phyloP scores from a whole-genome alignment of 805 yeast genomes.

The Zygoascus bituminiphila region DNA sequence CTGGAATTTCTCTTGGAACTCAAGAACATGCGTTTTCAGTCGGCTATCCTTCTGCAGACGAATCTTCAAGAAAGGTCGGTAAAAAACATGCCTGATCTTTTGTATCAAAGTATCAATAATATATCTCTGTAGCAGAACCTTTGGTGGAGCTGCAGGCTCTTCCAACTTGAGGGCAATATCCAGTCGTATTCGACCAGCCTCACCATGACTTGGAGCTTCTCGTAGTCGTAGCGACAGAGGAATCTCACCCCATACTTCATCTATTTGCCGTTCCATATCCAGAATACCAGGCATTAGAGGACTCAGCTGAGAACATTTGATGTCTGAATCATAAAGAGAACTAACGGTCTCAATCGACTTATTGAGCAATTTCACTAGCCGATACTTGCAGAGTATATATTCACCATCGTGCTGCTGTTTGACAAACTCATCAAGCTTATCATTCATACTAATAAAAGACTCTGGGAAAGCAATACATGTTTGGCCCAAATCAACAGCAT shows the following conservation, averaged over 20 bases:
- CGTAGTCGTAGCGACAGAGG: conserved; percentile 3
- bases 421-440: background rate
- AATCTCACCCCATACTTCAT: conserved; percentile 3
- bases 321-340: conserved; percentile 5
- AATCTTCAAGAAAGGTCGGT: conserved; percentile 7
- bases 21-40: background rate
- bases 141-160: conserved; percentile 5
- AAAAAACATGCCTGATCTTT: conserved; percentile 8
- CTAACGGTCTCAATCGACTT: conserved; percentile 2
- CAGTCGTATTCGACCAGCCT: conserved; percentile 1
- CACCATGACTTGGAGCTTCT: background rate
- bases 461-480: conserved; percentile 6
- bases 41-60: background rate
- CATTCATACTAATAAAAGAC: background rate
- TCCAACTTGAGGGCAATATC: conserved; percentile 8
- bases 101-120: conserved; percentile 12
- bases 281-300: background rate
- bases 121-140: conserved; percentile 8
- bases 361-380: conserved; percentile 3
- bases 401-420: conserved; percentile 6
- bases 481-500: conserved; percentile 10
- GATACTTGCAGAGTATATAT: conserved; percentile 5
- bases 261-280: conserved; percentile 1
- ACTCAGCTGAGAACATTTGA: background rate
- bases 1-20: conserved; percentile 8